phyloP scores from a whole-genome alignment of 306 rosid species.

The Lablab purpureus region DNA sequence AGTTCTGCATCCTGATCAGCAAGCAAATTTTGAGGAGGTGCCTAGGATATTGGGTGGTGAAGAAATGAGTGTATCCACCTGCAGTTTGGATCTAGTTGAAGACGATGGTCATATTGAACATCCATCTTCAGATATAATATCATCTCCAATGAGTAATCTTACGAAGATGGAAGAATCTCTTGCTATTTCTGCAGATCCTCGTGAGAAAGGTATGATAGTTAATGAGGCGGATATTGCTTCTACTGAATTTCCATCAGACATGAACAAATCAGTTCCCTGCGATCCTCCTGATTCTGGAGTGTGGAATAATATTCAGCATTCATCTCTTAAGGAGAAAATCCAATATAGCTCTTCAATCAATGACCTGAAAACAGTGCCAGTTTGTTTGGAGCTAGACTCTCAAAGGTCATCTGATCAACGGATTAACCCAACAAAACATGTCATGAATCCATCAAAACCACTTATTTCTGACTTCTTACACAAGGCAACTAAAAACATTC shows the following conservation, averaged over 20 bases:
- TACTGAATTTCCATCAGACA: slow-evolving; percentile 45
- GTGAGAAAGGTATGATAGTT: slow-evolving; percentile 47
- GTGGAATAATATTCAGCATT: slow-evolving; percentile 42
- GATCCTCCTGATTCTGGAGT: slow-evolving; percentile 48
- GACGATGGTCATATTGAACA: slow-evolving; percentile 48
- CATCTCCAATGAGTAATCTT: slow-evolving; percentile 46
- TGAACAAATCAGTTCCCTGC: slow-evolving; percentile 41
- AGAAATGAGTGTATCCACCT: slow-evolving; percentile 49
- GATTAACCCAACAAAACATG: slow-evolving; percentile 44
- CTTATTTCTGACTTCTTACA: slow-evolving; percentile 53
- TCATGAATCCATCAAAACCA: slow-evolving; percentile 50
- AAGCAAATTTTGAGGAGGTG: slow-evolving; percentile 48
- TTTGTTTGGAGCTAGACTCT: slow-evolving; percentile 47
- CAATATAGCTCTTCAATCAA: slow-evolving; percentile 45
- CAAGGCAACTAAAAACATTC: slow-evolving; percentile 53
- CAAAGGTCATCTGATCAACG: slow-evolving; percentile 47
- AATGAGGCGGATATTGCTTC: slow-evolving; percentile 51
- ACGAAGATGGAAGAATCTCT: slow-evolving; percentile 50
- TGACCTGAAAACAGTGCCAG: slow-evolving; percentile 49
- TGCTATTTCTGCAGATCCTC: slow-evolving; percentile 47
- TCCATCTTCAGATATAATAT: slow-evolving; percentile 44
- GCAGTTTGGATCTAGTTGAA: slow-evolving; percentile 49
- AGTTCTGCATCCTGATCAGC: slow-evolving; percentile 42
- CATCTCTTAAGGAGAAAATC: slow-evolving; percentile 45
- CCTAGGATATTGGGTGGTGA: slow-evolving; percentile 45